phyloP scores from a whole-genome alignment of 495 filamentous ascomycete species.

The Tuber aestivum region DNA sequence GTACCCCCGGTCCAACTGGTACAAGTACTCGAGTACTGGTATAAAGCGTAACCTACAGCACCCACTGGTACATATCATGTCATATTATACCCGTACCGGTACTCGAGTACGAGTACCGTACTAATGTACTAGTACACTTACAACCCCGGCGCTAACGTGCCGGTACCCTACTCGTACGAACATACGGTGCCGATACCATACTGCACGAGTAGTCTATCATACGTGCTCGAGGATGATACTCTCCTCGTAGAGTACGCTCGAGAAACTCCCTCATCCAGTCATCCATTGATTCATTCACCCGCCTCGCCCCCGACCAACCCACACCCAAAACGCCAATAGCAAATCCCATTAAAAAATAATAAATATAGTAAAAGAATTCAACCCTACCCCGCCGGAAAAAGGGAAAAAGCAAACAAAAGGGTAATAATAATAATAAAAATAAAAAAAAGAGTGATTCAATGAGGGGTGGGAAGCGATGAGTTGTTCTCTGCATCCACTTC shows the following conservation, averaged over 20 bases:
- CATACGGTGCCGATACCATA: no score
- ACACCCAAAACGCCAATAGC: not conserved
- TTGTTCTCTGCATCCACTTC: not conserved
- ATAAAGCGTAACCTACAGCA: not conserved
- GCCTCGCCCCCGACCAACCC: no score
- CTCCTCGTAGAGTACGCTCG: no score
- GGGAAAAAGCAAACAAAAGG: not conserved
- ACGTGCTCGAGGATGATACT: no score
- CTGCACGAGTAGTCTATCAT: no score
- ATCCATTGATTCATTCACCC: no score
- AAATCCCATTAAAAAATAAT: not conserved
- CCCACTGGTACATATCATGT: not conserved
- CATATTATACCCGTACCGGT: not conserved
- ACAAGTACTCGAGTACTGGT: no score
- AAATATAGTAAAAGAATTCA: not conserved
- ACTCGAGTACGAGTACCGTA: not conserved
- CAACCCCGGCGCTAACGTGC: no score
- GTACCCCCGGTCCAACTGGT: not conserved
- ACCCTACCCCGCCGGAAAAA: not conserved
- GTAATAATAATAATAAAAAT: not conserved
- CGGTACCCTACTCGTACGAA: no score
- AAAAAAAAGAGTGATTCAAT: not conserved
- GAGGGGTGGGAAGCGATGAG: constrained; percentile 3
- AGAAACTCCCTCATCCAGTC: not conserved
- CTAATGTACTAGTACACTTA: no score